Conservation (phyloP, 208 protist species). For the Strigomonas culicis region DNA sequence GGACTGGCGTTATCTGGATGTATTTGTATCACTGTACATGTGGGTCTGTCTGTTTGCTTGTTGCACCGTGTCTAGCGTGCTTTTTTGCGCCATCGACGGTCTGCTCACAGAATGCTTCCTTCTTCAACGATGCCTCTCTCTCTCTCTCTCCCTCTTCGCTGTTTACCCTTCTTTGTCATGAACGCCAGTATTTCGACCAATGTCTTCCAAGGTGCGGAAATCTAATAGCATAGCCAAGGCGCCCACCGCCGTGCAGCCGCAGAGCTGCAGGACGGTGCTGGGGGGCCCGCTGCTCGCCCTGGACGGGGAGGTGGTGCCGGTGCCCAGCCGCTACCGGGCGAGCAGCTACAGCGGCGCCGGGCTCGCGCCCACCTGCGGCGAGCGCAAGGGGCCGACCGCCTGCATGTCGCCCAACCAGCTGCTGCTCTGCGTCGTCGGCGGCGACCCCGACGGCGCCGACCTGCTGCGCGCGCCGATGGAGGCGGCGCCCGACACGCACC, state of each 20-base stretch:
- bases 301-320: neutral
- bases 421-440: conserved; percentile 26
- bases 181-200: neutral
- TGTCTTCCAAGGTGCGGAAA: no score
- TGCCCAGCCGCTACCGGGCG: neutral
- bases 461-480: neutral
- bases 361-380: conserved; percentile 12
- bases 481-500: neutral
- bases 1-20: no score
- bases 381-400: conserved; percentile 15
- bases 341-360: conserved; percentile 4
- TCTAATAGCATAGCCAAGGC: no score
- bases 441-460: neutral
- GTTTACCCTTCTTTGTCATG: neutral
- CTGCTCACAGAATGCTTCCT: no score
- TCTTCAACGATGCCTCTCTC: no score
- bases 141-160: conserved; percentile 13
- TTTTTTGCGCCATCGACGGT: no score
- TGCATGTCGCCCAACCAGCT: conserved; percentile 20
- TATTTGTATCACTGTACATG: no score
- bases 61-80: neutral
- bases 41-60: no score
- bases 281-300: neutral
- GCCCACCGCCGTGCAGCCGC: no score
- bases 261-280: no score